A percentile compares a stretch with the other conserved stretches of the same genome.
Conservation (phyloP, 257 asterid genomes). For the Parsonsia alboflavescens region DNA sequence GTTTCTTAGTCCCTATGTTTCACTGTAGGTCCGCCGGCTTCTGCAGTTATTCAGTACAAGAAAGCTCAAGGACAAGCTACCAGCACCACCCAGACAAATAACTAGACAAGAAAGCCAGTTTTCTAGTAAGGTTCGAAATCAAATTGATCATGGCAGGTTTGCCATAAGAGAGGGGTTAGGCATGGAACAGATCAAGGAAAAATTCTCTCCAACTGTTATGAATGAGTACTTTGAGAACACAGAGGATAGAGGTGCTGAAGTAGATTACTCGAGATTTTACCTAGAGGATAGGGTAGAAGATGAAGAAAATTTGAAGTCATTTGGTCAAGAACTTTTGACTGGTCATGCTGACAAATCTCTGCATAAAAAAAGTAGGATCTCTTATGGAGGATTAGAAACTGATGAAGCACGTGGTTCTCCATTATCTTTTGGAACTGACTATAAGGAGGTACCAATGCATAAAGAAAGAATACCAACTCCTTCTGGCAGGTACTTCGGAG, state of each 20-base stretch:
- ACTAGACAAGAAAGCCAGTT: conserved; percentile 19
- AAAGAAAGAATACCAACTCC: conserved; percentile 29
- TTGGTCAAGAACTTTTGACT: conserved; percentile 11
- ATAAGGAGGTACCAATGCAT: conserved; percentile 17
- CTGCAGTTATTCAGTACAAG: conserved; percentile 53
- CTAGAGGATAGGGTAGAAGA: conserved; percentile 25
- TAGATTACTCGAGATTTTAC: conserved; percentile 19
- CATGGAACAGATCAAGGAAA: conserved; percentile 21
- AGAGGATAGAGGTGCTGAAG: conserved; percentile 19
- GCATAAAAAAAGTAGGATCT: conserved; percentile 36
- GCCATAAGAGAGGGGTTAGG: conserved; percentile 21
- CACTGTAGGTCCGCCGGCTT: conserved; percentile 55
- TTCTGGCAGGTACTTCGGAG: conserved; percentile 18
- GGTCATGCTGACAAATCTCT: conserved; percentile 25
- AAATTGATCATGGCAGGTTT: conserved; percentile 23
- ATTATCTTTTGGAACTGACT: conserved; percentile 8
- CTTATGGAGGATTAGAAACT: conserved; percentile 24
- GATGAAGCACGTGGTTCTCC: conserved; percentile 9
- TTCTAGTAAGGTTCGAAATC: conserved; percentile 30
- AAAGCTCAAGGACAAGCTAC: conserved; percentile 32
- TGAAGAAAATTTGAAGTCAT: conserved; percentile 25
- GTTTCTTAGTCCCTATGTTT: conserved; percentile 7
- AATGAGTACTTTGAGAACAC: conserved; percentile 26
- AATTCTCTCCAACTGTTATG: conserved; percentile 20
- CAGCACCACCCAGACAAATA: conserved; percentile 24